These are phyloP conservation scores for Phlegmacium glaucopus DNA, from an alignment of 768 basidiomycete species.

Conservation along the genomic window DNA sequence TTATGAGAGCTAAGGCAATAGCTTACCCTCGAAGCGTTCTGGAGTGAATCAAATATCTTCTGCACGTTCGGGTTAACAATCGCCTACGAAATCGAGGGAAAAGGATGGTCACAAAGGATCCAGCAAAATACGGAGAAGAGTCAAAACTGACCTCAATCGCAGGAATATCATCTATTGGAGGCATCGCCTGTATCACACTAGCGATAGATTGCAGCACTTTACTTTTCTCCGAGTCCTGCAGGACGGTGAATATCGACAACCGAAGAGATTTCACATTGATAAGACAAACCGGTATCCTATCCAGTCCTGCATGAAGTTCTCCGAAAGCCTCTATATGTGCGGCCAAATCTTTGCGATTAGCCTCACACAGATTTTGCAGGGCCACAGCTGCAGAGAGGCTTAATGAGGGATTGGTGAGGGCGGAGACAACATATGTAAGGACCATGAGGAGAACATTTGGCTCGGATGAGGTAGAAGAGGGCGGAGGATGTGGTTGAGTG, in stretches of 20 bases:
- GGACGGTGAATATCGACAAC: not conserved
- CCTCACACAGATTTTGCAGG: conserved; percentile 84
- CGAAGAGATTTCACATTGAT: not conserved
- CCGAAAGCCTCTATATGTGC: conserved; percentile 84
- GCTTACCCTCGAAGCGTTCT: conserved; percentile 50
- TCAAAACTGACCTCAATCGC: conserved; percentile 60
- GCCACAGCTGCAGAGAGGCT: conserved; percentile 77
- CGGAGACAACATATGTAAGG: conserved; percentile 66
- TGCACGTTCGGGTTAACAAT: conserved; percentile 75
- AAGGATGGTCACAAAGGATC: not conserved
- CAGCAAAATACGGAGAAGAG: not conserved
- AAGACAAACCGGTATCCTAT: conserved; percentile 59
- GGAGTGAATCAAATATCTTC: conserved; percentile 59
- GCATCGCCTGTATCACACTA: conserved; percentile 89
- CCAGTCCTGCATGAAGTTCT: conserved; percentile 74
- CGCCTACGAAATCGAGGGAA: conserved; percentile 36
- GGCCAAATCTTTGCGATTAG: conserved; percentile 81
- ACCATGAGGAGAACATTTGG: conserved; percentile 58
- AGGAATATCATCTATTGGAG: conserved; percentile 71
- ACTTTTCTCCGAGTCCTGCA: conserved; percentile 77
- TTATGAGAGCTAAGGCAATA: not conserved
- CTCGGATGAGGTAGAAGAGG: conserved; percentile 16
- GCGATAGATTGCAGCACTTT: conserved; percentile 92
- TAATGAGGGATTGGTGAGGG: conserved; percentile 60
- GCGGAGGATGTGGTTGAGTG: conserved; percentile 30